phyloP scores from a whole-genome alignment of 208 protist species.

The Leishmania turanica region DNA sequence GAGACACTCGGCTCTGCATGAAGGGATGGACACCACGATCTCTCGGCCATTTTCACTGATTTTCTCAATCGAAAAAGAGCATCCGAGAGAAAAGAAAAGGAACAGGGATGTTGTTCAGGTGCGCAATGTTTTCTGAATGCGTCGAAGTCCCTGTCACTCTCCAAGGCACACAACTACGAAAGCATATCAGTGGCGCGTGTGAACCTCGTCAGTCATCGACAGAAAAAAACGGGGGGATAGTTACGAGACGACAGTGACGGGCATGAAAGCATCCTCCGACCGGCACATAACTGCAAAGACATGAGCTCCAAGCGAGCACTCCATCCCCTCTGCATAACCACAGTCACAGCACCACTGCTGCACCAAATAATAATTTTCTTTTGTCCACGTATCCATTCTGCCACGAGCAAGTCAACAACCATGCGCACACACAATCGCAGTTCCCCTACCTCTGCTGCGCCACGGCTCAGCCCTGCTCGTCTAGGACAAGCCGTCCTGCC shows the following conservation, averaged over 20 bases:
- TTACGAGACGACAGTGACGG: not conserved
- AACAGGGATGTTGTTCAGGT: not conserved
- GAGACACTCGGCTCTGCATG: not conserved
- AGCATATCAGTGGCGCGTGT: not conserved
- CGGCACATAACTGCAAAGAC: not conserved
- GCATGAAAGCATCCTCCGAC: not conserved
- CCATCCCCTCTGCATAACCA: no score
- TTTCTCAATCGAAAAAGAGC: not conserved
- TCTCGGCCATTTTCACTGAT: slow-evolving; percentile 6
- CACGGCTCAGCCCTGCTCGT: not conserved
- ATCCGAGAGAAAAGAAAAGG: slow-evolving; percentile 8
- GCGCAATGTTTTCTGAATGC: not conserved
- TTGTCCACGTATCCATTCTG: not conserved
- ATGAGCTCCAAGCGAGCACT: not conserved
- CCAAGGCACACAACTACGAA: not conserved
- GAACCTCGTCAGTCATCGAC: not conserved
- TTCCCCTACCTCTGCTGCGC: not conserved
- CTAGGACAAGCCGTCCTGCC: not conserved
- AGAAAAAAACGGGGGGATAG: not conserved
- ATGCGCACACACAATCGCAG: not conserved
- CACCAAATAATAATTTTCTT: not conserved
- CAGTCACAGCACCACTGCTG: no score
- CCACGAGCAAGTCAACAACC: not conserved
- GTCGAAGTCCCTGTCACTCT: not conserved
- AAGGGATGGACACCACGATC: slow-evolving; percentile 26